Evolutionary conservation across 2,329 filamentous ascomycete genomes (phyloP).

Genomic region (Pestalotiopsis sp.): DNA sequence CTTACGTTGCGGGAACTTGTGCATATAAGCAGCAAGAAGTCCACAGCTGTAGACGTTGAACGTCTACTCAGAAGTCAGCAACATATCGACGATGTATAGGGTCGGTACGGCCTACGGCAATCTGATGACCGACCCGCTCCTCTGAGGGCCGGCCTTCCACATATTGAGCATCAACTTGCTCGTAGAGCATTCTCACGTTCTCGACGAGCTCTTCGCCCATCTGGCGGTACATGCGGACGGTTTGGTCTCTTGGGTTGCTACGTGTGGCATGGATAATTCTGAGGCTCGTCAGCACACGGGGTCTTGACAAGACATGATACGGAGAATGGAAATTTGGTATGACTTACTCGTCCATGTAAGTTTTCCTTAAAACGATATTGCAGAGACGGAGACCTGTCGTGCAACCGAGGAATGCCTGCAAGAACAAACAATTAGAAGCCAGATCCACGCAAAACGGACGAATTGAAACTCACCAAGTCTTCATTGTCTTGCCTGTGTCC

Average conservation of each 20-base stretch:
- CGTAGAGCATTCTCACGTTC: conserved; percentile 49
- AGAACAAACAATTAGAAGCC: background rate
- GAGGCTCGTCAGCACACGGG: background rate
- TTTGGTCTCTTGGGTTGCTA: conserved; percentile 37
- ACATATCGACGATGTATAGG: background rate
- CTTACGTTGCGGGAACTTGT: conserved; percentile 53
- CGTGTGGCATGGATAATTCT: conserved; percentile 47
- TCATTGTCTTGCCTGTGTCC: conserved; percentile 49
- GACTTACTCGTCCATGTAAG: conserved; percentile 54
- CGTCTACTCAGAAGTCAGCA: conserved; percentile 27
- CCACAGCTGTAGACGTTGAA: conserved; percentile 60
- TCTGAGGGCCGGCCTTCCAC: conserved; percentile 42
- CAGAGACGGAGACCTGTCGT: conserved; percentile 59
- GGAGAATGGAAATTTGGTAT: background rate
- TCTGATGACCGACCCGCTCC: conserved; percentile 55
- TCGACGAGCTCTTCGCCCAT: conserved; percentile 51
- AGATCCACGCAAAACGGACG: background rate
- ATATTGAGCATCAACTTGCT: conserved; percentile 55
- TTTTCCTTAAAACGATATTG: conserved; percentile 57
- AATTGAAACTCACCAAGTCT: conserved; percentile 45
- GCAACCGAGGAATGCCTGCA: conserved; percentile 55
- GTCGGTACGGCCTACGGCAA: conserved; percentile 41
- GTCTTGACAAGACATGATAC: background rate
- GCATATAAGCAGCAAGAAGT: conserved; percentile 53
- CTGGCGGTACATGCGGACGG: conserved; percentile 40